A percentile compares a stretch with the other conserved stretches of the same genome.
Conservation (phyloP, 495 filamentous ascomycete species). For the Penicillium bialowiezense region DNA sequence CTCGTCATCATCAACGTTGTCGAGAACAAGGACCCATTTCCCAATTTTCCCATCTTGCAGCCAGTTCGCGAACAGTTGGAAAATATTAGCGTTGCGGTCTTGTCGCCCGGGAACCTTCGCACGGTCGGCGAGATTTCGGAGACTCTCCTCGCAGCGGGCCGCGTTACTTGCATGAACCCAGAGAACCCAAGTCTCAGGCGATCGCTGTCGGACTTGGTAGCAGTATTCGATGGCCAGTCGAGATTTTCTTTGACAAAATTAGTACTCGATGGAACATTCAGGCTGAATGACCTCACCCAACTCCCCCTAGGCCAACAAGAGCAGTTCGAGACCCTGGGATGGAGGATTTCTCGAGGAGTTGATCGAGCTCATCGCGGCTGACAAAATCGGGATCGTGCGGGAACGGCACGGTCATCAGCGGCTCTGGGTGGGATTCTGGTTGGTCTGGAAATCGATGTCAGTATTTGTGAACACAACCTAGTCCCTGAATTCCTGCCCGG, state of each 20-base stretch:
- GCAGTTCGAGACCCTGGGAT: conserved; percentile 20
- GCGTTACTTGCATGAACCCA: conserved; percentile 44
- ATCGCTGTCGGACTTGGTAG: conserved; percentile 31
- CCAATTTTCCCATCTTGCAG: conserved; percentile 30
- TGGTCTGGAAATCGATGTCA: neutral
- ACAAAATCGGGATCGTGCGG: conserved; percentile 32
- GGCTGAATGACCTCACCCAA: conserved; percentile 22
- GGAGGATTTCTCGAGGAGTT: conserved; percentile 23
- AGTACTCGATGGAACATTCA: neutral
- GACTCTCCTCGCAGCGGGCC: conserved; percentile 27
- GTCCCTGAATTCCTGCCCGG: neutral
- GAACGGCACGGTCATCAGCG: neutral
- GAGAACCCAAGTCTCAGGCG: conserved; percentile 46
- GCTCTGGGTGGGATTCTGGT: neutral
- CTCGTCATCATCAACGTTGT: conserved; percentile 16
- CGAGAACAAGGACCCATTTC: conserved; percentile 11
- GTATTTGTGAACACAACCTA: neutral
- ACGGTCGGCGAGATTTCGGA: conserved; percentile 35
- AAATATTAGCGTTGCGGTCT: conserved; percentile 38
- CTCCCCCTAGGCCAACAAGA: conserved; percentile 31
- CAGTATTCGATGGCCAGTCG: conserved; percentile 39
- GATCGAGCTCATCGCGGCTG: conserved; percentile 18
- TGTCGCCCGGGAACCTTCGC: conserved; percentile 33
- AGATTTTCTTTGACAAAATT: conserved; percentile 27
- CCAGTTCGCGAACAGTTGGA: conserved; percentile 38